Evolutionary conservation across 1,139 yeast species (phyloP), one percentile per base, ranked within the genome.

Genomic region (Pichia sorboxylosa): DNA sequence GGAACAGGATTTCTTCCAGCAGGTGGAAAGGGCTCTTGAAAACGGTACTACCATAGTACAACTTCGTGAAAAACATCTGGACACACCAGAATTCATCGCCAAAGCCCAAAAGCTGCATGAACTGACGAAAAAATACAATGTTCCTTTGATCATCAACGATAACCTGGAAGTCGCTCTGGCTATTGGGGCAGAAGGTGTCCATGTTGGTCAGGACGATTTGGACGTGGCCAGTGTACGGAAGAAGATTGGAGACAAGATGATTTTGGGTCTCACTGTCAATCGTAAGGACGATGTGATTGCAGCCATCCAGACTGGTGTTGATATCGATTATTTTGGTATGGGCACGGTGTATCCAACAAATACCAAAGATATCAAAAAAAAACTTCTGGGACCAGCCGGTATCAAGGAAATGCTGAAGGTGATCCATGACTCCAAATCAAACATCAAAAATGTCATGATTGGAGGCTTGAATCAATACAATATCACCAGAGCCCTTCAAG

Each of bases 171-270:
- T 87, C 6, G 96, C 95, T 0, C 59, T 85, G 32, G 96, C 96
- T 0, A 64, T 83, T 34, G 92, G 71, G 46, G 94, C 94, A 0
- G 95, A 85, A 38, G 38, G 39, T 20, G 79, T 87, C 13, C 97
- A 87, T 58, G 84, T 87, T 15, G 97, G 97, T 1, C 96, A 85
- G 53, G 90, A 79, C 37, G 97, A 87, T 50, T 81, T 87, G 83
- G 63, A 63, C n/a, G 78, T 79, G 3, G 53, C 55, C 2, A 43
- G 64, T 18, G 92, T 73, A 1, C 56, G 96, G 26, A 51, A 61
- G 44, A 47, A 82, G 26, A 55, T 87, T 17, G 95, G 95, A 0
- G 69, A 75, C 1, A 63, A 70, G 37, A 83, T 78, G 57, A 77
- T 87, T 38, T 53, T 87, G 28, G 97, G 97, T 2, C 76, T 87